Conservation (phyloP, 2,329 filamentous ascomycete genomes). For the Mycosphaerella sp. region DNA sequence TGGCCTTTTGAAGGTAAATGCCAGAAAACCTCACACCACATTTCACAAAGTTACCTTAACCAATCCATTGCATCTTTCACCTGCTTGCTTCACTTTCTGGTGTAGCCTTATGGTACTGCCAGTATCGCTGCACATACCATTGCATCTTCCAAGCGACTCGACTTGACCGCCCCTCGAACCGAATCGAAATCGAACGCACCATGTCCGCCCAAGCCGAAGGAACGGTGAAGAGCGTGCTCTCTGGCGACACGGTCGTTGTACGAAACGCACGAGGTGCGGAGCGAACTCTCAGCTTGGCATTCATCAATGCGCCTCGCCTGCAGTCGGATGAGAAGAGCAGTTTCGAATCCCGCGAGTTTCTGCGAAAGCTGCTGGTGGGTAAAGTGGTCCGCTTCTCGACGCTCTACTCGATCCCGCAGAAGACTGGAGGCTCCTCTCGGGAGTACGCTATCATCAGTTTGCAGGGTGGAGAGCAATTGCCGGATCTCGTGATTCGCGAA, state of each 20-base stretch:
- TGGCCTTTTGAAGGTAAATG: not conserved
- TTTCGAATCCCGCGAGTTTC: slow-evolving; percentile 90
- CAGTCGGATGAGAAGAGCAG: slow-evolving; percentile 58
- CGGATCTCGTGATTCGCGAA: slow-evolving; percentile 75
- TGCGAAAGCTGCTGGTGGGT: slow-evolving; percentile 76
- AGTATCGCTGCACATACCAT: not conserved
- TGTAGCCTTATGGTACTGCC: not conserved
- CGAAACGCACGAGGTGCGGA: slow-evolving; percentile 77
- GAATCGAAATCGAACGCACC: slow-evolving; percentile 2
- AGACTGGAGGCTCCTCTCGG: slow-evolving; percentile 53
- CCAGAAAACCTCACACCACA: not conserved
- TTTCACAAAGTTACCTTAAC: not conserved
- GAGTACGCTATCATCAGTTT: slow-evolving; percentile 82
- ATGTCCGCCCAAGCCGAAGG: slow-evolving; percentile 49
- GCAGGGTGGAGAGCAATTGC: slow-evolving; percentile 67
- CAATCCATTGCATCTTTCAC: not conserved
- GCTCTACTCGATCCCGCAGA: slow-evolving; percentile 76
- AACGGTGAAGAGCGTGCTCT: slow-evolving; percentile 88
- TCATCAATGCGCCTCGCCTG: slow-evolving; percentile 74
- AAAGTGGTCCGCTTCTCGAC: slow-evolving; percentile 80
- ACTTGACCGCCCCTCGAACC: not conserved
- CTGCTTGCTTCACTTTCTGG: not conserved
- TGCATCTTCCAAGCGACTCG: not conserved
- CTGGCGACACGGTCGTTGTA: slow-evolving; percentile 85
- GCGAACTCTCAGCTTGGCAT: slow-evolving; percentile 82